A percentile compares a stretch with the other conserved stretches of the same genome.
phyloP scores from a whole-genome alignment of 2,329 filamentous ascomycete genomes.

The Colletotrichum eremochloae region DNA sequence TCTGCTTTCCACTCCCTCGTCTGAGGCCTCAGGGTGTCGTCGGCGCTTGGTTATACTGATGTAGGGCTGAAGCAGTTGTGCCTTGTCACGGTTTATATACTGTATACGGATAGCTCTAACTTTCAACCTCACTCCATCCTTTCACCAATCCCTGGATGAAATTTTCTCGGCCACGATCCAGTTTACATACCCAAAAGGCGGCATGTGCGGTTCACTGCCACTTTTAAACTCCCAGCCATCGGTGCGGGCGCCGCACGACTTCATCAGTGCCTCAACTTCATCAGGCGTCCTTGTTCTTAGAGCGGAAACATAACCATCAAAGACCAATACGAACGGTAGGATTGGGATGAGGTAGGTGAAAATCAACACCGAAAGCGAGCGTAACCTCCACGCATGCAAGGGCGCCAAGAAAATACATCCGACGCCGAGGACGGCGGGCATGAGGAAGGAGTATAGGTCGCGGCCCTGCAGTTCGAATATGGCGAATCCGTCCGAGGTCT shows the following conservation, averaged over 20 bases:
- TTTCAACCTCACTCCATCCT: background rate
- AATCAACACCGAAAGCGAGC: constrained; percentile 68
- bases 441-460: constrained; percentile 65
- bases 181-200: constrained; percentile 64
- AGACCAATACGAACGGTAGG: constrained; percentile 75
- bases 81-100: background rate
- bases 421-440: constrained; percentile 65
- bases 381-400: constrained; percentile 65
- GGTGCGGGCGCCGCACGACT: constrained; percentile 62
- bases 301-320: constrained; percentile 77
- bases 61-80: background rate
- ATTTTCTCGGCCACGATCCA: constrained; percentile 59
- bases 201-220: constrained; percentile 62
- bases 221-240: constrained; percentile 63
- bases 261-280: constrained; percentile 73
- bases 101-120: background rate
- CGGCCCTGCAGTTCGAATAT: constrained; percentile 84
- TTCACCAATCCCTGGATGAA: constrained; percentile 24
- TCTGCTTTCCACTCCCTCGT: background rate
- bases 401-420: constrained; percentile 66
- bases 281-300: constrained; percentile 75
- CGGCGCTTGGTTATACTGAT: background rate
- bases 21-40: background rate
- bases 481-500: constrained; percentile 75
- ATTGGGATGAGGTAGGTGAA: constrained; percentile 77